phyloP scores from a whole-genome alignment of 2,329 filamentous ascomycete species.

The Colletotrichum sp. region DNA sequence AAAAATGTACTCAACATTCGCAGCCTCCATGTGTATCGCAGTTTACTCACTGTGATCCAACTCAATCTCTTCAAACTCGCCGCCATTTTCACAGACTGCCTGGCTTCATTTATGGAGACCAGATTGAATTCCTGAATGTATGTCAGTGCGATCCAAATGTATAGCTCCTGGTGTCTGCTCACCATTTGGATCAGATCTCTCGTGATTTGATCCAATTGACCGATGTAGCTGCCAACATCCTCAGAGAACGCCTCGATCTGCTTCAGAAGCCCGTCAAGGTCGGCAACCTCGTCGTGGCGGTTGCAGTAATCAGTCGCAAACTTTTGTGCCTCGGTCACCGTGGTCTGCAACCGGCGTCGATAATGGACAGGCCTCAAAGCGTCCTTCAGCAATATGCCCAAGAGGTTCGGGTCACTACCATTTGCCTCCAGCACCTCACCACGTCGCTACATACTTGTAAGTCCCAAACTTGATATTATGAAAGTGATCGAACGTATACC shows the following conservation, averaged over 20 bases:
- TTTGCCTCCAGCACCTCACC: neutral
- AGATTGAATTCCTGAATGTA: neutral
- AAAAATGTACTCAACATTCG: accelerated
- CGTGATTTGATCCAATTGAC: neutral
- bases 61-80: neutral
- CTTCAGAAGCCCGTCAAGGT: neutral
- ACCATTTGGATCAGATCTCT: neutral
- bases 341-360: neutral
- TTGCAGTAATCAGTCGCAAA: neutral
- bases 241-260: neutral
- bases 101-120: neutral
- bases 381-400: neutral
- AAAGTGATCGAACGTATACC: too few relatives aligned
- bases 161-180: neutral
- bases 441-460: neutral
- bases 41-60: neutral
- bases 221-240: neutral
- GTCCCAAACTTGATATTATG: too few relatives aligned
- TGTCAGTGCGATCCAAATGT: neutral
- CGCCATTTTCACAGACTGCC: neutral
- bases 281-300: neutral
- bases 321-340: neutral
- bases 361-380: neutral
- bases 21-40: neutral
- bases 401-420: neutral